Percentiles rank a stretch among this genome's conserved stretches.
These are phyloP conservation scores for Tuber calosporum DNA, from an alignment of 495 filamentous ascomycete genomes.

Conservation along the genomic window DNA sequence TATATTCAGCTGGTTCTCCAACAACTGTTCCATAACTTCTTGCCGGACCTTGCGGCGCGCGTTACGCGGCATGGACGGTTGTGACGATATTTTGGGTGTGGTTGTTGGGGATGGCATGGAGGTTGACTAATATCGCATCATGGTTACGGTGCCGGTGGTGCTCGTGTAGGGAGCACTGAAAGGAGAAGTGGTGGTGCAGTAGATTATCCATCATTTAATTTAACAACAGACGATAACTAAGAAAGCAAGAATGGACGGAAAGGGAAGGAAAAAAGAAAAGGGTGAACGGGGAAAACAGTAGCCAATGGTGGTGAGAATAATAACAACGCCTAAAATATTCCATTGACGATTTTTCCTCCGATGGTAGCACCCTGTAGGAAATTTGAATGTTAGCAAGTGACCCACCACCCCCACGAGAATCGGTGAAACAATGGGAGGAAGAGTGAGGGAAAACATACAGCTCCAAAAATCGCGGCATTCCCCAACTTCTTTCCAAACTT, in stretches of 20 bases:
- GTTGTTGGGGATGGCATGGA: neutral
- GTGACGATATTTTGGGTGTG: neutral
- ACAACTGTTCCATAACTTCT: too few relatives aligned
- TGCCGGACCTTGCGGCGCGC: neutral
- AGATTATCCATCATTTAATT: neutral
- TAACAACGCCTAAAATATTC: constrained; percentile 61
- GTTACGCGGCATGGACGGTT: neutral
- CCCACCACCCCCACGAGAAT: neutral
- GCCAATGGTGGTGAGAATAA: neutral
- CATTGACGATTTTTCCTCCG: constrained; percentile 84
- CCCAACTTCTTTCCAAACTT: constrained; percentile 74
- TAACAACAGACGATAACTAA: neutral
- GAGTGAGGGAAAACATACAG: constrained; percentile 28
- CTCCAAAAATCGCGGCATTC: constrained; percentile 57
- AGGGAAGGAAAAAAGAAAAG: neutral
- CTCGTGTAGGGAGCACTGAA: neutral
- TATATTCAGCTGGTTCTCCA: too few relatives aligned
- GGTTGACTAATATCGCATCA: neutral
- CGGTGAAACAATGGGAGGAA: neutral
- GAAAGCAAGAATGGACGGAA: neutral
- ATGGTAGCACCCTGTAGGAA: constrained; percentile 60
- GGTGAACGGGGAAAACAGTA: neutral
- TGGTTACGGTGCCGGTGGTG: neutral
- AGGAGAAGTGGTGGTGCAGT: neutral
- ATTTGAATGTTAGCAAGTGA: neutral